Conservation (phyloP, 768 basidiomycete genomes). For the Lyophyllum decastes region DNA sequence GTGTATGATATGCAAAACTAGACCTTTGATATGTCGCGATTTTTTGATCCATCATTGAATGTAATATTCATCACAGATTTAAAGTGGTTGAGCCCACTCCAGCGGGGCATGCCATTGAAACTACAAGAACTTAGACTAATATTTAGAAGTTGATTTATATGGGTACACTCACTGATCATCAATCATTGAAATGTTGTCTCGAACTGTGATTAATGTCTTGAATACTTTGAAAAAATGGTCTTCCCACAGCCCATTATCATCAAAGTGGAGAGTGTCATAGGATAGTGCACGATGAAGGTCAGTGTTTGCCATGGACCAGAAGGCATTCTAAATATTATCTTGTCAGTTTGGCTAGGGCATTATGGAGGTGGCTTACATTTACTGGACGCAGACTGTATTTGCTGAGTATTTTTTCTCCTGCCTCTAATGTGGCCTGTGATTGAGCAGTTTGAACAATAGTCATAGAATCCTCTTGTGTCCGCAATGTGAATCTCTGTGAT, state of each 20-base stretch:
- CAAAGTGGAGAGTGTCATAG: slow-evolving; percentile 40
- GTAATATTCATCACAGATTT: slow-evolving; percentile 9
- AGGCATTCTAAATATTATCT: slow-evolving; percentile 35
- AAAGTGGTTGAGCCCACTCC: slow-evolving; percentile 12
- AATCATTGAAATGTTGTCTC: slow-evolving; percentile 12
- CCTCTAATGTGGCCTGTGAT: neutral
- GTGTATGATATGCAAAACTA: neutral
- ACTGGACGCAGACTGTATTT: slow-evolving; percentile 20
- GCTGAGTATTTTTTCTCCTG: slow-evolving; percentile 25
- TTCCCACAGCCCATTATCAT: slow-evolving; percentile 32
- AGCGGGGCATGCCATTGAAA: slow-evolving; percentile 6
- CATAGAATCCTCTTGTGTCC: slow-evolving; percentile 20
- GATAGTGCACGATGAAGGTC: slow-evolving; percentile 35
- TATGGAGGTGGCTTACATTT: slow-evolving; percentile 16
- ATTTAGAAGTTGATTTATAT: too few species aligned
- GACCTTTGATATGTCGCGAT: slow-evolving; percentile 14
- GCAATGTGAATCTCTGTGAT: slow-evolving; percentile 8
- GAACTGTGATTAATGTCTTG: slow-evolving; percentile 18
- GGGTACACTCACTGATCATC: slow-evolving; percentile 25
- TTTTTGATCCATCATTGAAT: slow-evolving; percentile 13
- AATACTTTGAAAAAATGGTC: slow-evolving; percentile 33
- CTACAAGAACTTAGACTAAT: neutral
- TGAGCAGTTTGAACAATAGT: slow-evolving; percentile 16
- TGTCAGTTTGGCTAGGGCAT: neutral
- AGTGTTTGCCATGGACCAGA: slow-evolving; percentile 35